Percentiles rank a stretch among this genome's conserved stretches.
Evolutionary conservation across 805 yeast species (phyloP).

Genomic region (Sugiyamaella smithiae): DNA sequence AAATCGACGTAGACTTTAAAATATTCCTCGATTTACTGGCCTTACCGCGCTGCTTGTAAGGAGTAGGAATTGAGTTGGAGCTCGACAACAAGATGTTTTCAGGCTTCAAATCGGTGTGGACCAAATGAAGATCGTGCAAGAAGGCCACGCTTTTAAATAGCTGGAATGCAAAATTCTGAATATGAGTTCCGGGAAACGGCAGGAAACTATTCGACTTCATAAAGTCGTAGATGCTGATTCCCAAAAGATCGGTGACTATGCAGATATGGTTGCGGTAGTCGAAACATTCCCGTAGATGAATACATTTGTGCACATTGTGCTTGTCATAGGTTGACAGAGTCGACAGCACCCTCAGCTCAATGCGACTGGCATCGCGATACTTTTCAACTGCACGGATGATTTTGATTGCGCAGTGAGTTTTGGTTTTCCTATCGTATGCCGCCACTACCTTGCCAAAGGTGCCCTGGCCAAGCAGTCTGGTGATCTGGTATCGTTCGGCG

Average conservation of each 20-base stretch:
- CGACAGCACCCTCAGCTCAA: constrained; percentile 79
- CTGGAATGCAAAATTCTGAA: constrained; percentile 85
- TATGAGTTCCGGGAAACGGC: constrained; percentile 93
- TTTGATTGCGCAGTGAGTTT: constrained; percentile 78
- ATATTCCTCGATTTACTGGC: constrained; percentile 40
- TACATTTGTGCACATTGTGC: constrained; percentile 66
- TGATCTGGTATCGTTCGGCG: constrained; percentile 68
- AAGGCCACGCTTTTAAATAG: constrained; percentile 80
- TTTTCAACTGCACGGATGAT: constrained; percentile 89
- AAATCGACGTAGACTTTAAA: constrained; percentile 74
- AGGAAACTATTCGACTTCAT: constrained; percentile 76
- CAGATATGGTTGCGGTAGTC: constrained; percentile 94
- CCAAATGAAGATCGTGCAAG: constrained; percentile 81
- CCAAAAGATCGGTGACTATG: constrained; percentile 83
- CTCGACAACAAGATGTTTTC: constrained; percentile 79
- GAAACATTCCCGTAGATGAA: constrained; percentile 82
- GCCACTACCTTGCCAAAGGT: constrained; percentile 88
- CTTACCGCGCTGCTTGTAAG: constrained; percentile 23
- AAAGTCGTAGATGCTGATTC: constrained; percentile 85
- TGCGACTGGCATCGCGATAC: constrained; percentile 92
- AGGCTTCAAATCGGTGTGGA: constrained; percentile 96
- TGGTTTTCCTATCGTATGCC: constrained; percentile 64
- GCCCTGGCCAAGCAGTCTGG: constrained; percentile 79
- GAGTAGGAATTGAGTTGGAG: constrained; percentile 43
- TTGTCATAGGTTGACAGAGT: constrained; percentile 73